Base-by-base conservation (phyloP, 805 yeast genomes). In the Lachancea dasiensis region DNA sequence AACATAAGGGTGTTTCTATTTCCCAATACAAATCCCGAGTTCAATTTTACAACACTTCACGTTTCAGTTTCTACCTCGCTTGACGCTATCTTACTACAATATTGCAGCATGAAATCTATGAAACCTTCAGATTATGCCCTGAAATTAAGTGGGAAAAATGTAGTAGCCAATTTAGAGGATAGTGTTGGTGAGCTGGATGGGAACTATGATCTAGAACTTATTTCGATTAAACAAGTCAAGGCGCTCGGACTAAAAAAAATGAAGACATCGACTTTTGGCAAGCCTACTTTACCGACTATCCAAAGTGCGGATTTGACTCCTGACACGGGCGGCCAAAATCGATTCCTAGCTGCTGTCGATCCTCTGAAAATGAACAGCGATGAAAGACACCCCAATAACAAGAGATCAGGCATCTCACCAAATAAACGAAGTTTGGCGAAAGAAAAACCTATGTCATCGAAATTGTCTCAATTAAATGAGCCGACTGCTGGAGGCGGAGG, bases 181-280 rank as follows among this genome's bases (percentile, higher is more conserved):
- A 57, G 64, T 3, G 61, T 72, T 19, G 55, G 63, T 20, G 53
- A 69, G 3, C 51, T 73, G 8, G 72, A 68, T 45, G 70, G 69
- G 4, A 57, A 61, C 31, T 51, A 55, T 38, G 56, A 55, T 13
- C 52, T 73, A 14, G 77, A 72, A 38, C 51, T 69, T 4, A 51
- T 73, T 3, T 63, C 72, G 1, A 67, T 63, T 45, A 58, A 61
- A 34, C 67, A 64, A 18, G 68, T 73, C 0, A 61, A 72, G 32
- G 55, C 52, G 8, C 34, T 64, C 17, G 52, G 51, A 3, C 44
- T 66, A 13, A 61, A 49, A 40, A 59, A 62, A 39, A 52, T 56
- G 42, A 60, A 51, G 35, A 51, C 51, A 2, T 46, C 49, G 19
- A 27, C 31, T 15, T 34, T 50, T 20, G 50, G 45, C 18, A 58